phyloP scores from a whole-genome alignment of 768 basidiomycete species.

The Hysterangium stoloniferum region DNA sequence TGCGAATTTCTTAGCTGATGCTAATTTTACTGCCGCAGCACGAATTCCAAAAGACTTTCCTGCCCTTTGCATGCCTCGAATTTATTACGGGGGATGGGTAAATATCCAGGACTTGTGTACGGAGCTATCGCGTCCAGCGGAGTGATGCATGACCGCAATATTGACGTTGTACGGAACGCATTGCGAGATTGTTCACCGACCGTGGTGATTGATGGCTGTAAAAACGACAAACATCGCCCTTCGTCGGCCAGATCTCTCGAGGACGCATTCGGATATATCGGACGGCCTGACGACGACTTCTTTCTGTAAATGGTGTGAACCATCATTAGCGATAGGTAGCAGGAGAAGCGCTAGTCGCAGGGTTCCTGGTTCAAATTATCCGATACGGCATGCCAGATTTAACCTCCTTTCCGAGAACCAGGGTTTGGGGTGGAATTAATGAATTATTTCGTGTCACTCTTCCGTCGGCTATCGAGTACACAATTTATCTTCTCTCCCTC shows the following conservation, averaged over 20 bases:
- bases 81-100: conserved; percentile 84
- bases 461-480: too few species aligned
- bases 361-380: too few species aligned
- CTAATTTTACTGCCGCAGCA: conserved; percentile 46
- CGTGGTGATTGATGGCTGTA: conserved; percentile 51
- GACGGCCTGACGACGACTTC: conserved; percentile 69
- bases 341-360: too few species aligned
- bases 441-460: too few species aligned
- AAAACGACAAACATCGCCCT: conserved; percentile 56
- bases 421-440: too few species aligned
- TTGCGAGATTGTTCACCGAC: conserved; percentile 58
- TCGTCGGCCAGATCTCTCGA: conserved; percentile 49
- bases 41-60: conserved; percentile 66
- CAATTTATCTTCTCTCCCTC: too few species aligned
- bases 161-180: conserved; percentile 68
- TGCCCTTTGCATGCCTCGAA: conserved; percentile 76
- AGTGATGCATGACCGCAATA: conserved; percentile 89
- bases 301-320: conserved; percentile 54
- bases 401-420: too few species aligned
- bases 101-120: conserved; percentile 81
- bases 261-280: conserved; percentile 64
- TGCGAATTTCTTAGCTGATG: conserved; percentile 84
- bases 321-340: too few species aligned
- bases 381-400: too few species aligned
- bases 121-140: conserved; percentile 88